Base-by-base conservation (phyloP, 2,329 filamentous ascomycete species). In the Endothia cerciana region DNA sequence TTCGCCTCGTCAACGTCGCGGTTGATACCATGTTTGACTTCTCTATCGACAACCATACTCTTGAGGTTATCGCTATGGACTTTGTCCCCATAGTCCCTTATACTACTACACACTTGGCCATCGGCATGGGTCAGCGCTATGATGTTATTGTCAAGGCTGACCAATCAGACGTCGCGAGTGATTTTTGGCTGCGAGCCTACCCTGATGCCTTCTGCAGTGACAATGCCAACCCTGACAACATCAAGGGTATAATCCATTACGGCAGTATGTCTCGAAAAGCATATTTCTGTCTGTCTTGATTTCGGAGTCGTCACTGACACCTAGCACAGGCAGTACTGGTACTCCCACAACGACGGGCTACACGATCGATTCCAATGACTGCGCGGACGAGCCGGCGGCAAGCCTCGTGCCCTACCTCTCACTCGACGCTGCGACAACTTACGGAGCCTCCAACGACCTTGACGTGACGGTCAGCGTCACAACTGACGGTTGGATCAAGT, bases 61-160 rank as follows among this genome's bases (percentile, higher is more conserved):
- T 90, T 70, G 83, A 78, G 0, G 85, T 90, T 45, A 86, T 89
- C 45, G 79, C 82, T 0, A 77, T 74, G 22, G 87, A 89, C 65
- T 74, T 89, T 6, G 83, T 89, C 0, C 84, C 86, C 1, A 79
- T 89, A 22, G 71, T 78, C 25, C 87, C 87, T 0, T 89, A 83
- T 65, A 75, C 75, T 0, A 82, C 85, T 0, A 77, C 79, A 0
- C 76, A 75, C 25, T 49, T 87, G 2, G 76, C 77, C 47, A 71
- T 85, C 60, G 78, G 74, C 6, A 81, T 83, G 68, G 81, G 81
- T 40, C 73, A 77, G 68, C 73, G 68, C 30, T 66, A 64, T 57
- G 68, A 69, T 43, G 64, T 69, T 19, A 59, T 69, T 4, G 64
- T 69, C 4, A 59, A 38, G 8, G 68, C 68, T 13, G 62, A 65